These are phyloP conservation scores for Peziza echinospora DNA, from an alignment of 495 filamentous ascomycete species.

Conservation along the genomic window DNA sequence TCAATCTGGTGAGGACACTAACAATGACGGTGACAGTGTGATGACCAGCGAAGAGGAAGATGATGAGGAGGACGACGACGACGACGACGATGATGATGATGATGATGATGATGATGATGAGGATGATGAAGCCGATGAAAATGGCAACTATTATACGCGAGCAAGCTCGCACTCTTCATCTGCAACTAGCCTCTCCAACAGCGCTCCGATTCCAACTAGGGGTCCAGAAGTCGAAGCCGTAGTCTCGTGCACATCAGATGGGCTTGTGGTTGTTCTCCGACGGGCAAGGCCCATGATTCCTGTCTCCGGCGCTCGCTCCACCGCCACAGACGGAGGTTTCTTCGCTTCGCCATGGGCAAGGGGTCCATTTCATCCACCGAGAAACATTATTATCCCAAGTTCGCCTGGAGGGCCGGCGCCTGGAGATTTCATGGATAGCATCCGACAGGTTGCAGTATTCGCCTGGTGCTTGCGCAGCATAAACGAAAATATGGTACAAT, in stretches of 20 bases:
- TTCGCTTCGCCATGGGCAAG: constrained; percentile 36
- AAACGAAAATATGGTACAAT: constrained; percentile 40
- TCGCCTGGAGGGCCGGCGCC: constrained; percentile 28
- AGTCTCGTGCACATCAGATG: constrained; percentile 76
- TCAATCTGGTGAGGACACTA: neutral
- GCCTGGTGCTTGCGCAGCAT: constrained; percentile 65
- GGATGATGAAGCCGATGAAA: constrained; percentile 16
- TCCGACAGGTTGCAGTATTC: constrained; percentile 66
- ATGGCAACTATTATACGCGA: neutral
- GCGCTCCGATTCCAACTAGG: constrained; percentile 4
- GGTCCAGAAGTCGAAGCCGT: constrained; percentile 46
- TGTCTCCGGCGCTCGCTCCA: constrained; percentile 27
- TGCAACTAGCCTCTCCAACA: constrained; percentile 7
- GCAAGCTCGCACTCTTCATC: neutral
- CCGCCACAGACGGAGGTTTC: no score
- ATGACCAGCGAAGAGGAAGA: constrained; percentile 11
- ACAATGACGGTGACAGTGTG: neutral
- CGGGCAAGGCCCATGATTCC: constrained; percentile 51
- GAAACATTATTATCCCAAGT: constrained; percentile 10
- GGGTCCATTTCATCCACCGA: constrained; percentile 21
- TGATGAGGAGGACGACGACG: constrained; percentile 17
- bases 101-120: constrained; percentile 18
- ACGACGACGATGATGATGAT: constrained; percentile 21
- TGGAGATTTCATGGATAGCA: constrained; percentile 53
- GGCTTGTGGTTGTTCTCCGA: constrained; percentile 63